A percentile compares a stretch with the other conserved stretches of the same genome.
phyloP scores from a whole-genome alignment of 345 rosid species.

The Bruguiera sexangula region DNA sequence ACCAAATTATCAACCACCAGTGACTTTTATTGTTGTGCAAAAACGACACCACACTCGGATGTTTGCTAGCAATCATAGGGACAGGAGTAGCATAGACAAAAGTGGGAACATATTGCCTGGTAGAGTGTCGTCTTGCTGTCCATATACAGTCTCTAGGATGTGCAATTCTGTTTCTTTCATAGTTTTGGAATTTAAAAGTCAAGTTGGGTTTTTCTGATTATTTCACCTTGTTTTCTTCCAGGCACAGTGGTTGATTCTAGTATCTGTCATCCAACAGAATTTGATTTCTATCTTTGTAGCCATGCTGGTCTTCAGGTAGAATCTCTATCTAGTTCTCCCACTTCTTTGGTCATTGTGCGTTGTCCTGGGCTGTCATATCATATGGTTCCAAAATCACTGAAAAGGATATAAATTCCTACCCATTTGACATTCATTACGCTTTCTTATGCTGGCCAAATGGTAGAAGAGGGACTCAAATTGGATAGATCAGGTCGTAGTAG shows the following conservation, averaged over 20 bases:
- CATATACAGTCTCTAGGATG: not conserved
- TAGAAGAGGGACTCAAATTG: not conserved
- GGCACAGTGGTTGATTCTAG: constrained; percentile 95
- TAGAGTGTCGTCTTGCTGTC: constrained; percentile 14
- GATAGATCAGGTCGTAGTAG: not conserved
- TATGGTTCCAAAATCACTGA: not conserved
- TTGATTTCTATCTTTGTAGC: constrained; percentile 96
- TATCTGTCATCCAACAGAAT: constrained; percentile 96
- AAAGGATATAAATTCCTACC: not conserved
- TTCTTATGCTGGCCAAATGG: not conserved
- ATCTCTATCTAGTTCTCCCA: not conserved
- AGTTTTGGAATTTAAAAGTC: not conserved
- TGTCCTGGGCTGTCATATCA: not conserved
- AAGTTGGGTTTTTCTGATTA: not conserved
- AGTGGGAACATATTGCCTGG: constrained; percentile 97
- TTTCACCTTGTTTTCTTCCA: constrained; percentile 16
- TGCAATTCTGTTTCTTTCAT: not conserved
- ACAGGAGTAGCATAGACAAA: constrained; percentile 79
- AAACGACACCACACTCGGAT: constrained; percentile 95
- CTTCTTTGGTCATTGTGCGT: not conserved
- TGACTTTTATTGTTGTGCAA: constrained; percentile 94
- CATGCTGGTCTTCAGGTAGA: constrained; percentile 98
- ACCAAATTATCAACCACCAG: constrained; percentile 95
- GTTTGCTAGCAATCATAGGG: constrained; percentile 90
- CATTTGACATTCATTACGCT: not conserved